Conservation (phyloP, 2,329 filamentous ascomycete genomes). For the Pseudogymnoascus sp. region DNA sequence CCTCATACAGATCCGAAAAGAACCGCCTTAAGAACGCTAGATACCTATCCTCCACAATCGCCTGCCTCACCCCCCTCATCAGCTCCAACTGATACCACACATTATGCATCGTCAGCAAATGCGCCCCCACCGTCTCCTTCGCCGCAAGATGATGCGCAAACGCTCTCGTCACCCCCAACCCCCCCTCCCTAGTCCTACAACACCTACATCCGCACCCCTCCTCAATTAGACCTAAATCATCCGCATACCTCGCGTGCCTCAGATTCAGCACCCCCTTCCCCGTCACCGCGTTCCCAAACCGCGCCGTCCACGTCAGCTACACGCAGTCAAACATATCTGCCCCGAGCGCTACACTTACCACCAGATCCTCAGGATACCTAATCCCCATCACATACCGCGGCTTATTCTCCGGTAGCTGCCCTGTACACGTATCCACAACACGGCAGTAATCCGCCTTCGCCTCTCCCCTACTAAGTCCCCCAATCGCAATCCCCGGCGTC, state of each 20-base stretch:
- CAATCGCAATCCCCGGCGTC: constrained; percentile 94
- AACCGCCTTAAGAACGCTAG: constrained; percentile 70
- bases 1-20: constrained; percentile 63
- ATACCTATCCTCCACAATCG: constrained; percentile 74
- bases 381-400: constrained; percentile 99
- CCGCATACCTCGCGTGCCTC: constrained; percentile 62
- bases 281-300: constrained; percentile 92
- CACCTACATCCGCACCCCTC: constrained; percentile 71
- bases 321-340: constrained; percentile 99
- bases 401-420: constrained; percentile 76
- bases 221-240: constrained; percentile 78
- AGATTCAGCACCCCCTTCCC: constrained; percentile 74
- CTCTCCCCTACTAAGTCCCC: constrained; percentile 88
- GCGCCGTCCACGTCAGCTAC: constrained; percentile 92
- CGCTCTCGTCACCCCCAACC: constrained; percentile 77
- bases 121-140: constrained; percentile 90
- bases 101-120: constrained; percentile 84
- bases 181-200: constrained; percentile 59
- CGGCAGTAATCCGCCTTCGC: constrained; percentile 88
- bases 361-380: constrained; percentile 89
- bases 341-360: constrained; percentile 86
- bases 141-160: constrained; percentile 86
- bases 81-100: constrained; percentile 84
- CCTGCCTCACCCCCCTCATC: constrained; percentile 65
- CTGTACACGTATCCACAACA: constrained; percentile 81